A percentile compares a stretch with the other conserved stretches of the same genome.
Evolutionary conservation across 2,329 filamentous ascomycete species (phyloP).

Genomic region (Microcyclosporella mali): DNA sequence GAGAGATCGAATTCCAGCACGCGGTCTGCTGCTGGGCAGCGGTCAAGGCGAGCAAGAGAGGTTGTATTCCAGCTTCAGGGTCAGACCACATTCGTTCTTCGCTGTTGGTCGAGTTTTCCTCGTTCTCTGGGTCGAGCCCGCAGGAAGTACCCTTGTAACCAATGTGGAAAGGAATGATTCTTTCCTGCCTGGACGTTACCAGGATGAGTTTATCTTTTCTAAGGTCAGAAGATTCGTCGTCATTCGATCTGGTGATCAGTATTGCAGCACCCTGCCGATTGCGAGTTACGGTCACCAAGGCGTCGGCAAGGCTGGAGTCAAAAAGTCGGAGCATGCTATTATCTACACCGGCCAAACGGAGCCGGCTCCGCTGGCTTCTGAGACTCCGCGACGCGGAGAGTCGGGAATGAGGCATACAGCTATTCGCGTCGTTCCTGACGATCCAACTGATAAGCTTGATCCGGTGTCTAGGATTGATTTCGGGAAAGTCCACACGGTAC

Average conservation of each 20-base stretch:
- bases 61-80: conserved; percentile 5
- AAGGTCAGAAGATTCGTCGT: conserved; percentile 26
- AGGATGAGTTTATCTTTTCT: conserved; percentile 17
- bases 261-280: conserved; percentile 22
- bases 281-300: conserved; percentile 21
- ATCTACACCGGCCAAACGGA: conserved; percentile 17
- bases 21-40: conserved; percentile 2
- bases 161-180: conserved; percentile 3
- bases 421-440: conserved; percentile 6
- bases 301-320: conserved; percentile 13
- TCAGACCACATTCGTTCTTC: conserved; percentile 11
- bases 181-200: neutral
- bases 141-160: conserved; percentile 11
- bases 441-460: neutral
- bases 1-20: neutral
- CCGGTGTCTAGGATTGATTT: conserved; percentile 8
- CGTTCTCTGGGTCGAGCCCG: conserved; percentile 21
- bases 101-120: conserved; percentile 16
- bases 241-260: conserved; percentile 11
- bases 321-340: conserved; percentile 24
- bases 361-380: conserved; percentile 1
- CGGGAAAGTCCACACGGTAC: conserved; percentile 10
- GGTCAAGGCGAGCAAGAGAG: conserved; percentile 1
- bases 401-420: conserved; percentile 2
- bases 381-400: conserved; percentile 3